Evolutionary conservation across 176 grass and related monocot genomes (phyloP).

Genomic region (Pontederia paniculata): DNA sequence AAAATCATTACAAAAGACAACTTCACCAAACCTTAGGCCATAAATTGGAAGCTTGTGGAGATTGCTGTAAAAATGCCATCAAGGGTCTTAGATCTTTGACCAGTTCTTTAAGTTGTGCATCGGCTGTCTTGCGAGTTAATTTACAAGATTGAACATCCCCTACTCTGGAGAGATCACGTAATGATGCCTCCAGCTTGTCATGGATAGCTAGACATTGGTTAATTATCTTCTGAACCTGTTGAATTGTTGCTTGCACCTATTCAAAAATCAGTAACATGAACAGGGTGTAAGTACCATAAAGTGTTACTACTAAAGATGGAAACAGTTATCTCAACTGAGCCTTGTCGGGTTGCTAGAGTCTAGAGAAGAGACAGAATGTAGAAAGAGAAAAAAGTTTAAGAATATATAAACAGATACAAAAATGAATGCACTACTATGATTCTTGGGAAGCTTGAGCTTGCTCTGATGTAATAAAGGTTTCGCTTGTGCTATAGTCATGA

Average conservation of each 20-base stretch:
- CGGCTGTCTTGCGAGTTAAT: constrained; percentile 66
- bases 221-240: constrained; percentile 64
- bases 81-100: constrained; percentile 69
- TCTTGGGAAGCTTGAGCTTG: too few relatives aligned
- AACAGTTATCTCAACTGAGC: too few relatives aligned
- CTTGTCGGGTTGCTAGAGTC: too few relatives aligned
- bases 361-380: too few relatives aligned
- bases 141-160: constrained; percentile 85
- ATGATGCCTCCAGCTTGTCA: constrained; percentile 69
- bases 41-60: constrained; percentile 68
- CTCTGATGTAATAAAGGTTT: too few relatives aligned
- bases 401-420: too few relatives aligned
- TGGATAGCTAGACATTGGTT: constrained; percentile 55
- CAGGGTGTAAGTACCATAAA: not conserved
- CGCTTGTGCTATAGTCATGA: too few relatives aligned
- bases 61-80: constrained; percentile 57
- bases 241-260: constrained; percentile 67
- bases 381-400: too few relatives aligned
- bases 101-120: constrained; percentile 85
- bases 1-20: constrained; percentile 1
- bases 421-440: too few relatives aligned
- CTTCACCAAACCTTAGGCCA: constrained; percentile 65
- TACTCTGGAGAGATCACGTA: constrained; percentile 70
- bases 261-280: not conserved
- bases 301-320: too few relatives aligned